Conservation (phyloP, 495 filamentous ascomycete species). For the Talaromyces ruber region DNA sequence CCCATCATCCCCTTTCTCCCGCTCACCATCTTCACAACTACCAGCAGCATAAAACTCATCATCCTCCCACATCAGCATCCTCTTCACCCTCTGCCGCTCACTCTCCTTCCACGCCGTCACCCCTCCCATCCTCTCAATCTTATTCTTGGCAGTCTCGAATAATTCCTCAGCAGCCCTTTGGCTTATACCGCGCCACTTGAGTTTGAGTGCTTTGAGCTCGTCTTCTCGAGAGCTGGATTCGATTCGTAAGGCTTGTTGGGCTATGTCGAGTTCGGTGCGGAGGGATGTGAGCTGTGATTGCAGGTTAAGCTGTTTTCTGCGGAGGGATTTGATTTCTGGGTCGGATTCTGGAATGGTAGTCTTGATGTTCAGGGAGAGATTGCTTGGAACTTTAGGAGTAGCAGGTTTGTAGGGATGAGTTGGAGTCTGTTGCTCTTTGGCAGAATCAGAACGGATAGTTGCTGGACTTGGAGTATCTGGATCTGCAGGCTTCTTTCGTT, state of each 20-base stretch:
- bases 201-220: constrained; percentile 39
- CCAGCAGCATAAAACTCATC: background rate
- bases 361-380: background rate
- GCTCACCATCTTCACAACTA: background rate
- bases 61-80: constrained; percentile 1
- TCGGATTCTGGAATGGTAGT: background rate
- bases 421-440: background rate
- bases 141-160: constrained; percentile 31
- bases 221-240: constrained; percentile 33
- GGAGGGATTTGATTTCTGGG: constrained; percentile 14
- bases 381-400: background rate
- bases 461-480: constrained; percentile 7
- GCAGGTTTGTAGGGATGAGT: background rate
- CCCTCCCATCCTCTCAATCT: constrained; percentile 47
- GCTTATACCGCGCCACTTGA: constrained; percentile 38
- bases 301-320: constrained; percentile 25
- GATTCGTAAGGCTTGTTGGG: constrained; percentile 41
- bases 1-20: constrained; percentile 2
- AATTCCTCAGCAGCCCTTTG: constrained; percentile 46
- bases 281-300: constrained; percentile 24
- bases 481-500: constrained; percentile 4
- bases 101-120: constrained; percentile 42
- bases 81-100: constrained; percentile 6
- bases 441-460: background rate
- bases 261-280: constrained; percentile 34